These are phyloP conservation scores for Aspergillus hortae DNA, from an alignment of 2,329 filamentous ascomycete species.

Conservation along the genomic window DNA sequence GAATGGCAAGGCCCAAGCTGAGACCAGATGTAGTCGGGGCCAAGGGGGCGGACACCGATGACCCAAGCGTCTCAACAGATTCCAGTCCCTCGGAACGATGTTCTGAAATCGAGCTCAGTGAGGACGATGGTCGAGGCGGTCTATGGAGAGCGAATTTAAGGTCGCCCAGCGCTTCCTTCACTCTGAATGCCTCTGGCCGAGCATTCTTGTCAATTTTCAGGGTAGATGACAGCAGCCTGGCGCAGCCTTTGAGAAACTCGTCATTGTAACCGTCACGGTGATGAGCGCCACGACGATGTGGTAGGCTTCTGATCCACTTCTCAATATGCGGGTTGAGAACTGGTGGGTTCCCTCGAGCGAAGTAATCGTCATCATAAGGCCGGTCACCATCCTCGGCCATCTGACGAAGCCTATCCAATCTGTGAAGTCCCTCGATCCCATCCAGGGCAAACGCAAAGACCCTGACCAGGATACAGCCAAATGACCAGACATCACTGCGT, in stretches of 20 bases:
- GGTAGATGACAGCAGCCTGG: background rate
- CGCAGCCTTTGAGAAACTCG: background rate
- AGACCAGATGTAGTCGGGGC: background rate
- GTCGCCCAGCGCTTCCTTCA: background rate
- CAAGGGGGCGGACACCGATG: background rate
- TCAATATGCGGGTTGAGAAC: constrained; percentile 13
- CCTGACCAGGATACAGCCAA: constrained; percentile 19
- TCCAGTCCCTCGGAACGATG: background rate
- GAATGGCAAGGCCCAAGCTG: background rate
- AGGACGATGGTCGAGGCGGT: background rate
- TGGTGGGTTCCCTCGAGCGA: constrained; percentile 7
- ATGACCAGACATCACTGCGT: constrained; percentile 20
- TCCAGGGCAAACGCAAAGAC: constrained; percentile 14
- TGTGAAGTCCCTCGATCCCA: background rate
- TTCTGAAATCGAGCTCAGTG: background rate
- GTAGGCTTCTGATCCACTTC: constrained; percentile 7
- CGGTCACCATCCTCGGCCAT: background rate
- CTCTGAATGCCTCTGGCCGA: background rate
- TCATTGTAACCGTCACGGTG: background rate
- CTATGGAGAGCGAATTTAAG: background rate
- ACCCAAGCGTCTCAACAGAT: no score
- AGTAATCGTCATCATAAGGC: constrained; percentile 6
- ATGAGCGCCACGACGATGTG: background rate
- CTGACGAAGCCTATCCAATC: constrained; percentile 1
- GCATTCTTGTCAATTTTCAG: background rate